Base-by-base conservation (phyloP, 192 early-diverging fungal species). In the Spinellus fusiger region DNA sequence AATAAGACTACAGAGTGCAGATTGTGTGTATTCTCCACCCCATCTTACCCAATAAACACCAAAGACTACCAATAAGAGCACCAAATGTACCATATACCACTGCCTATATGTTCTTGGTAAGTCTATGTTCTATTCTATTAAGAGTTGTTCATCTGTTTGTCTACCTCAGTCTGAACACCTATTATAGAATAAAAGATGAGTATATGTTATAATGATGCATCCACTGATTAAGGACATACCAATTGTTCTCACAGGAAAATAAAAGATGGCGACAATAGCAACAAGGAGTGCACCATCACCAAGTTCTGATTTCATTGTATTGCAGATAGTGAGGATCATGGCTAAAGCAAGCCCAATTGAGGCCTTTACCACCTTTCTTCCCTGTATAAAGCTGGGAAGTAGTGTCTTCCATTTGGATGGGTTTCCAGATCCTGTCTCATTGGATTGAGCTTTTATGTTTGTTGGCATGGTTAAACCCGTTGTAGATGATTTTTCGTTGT, bases 101-200 rank as follows among this genome's bases (percentile, higher is more conserved):
- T 23, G 51, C 51, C 62, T 58, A 59, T 48, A 26, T 31, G 15
- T 47, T 49, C 31, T 31, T 10, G 16, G 32, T 31, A n/a, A 49
- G 13, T 7, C 23, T 18, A 49, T 15, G n/a, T 26, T 48, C n/a
- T 1, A 23, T 32, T 59, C n/a, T 0, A 15, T 0, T 27, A 32
- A 32, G 23, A 8, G 31, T 13, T 0, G 5, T 1, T 23, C 26
- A 33, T 20, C 10, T 46, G 27, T 12, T 5, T 25, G 26, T 23
- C 28, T 64, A 70, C 68, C 68, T 70, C 68, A 4, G 51, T 54
- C 28, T 70, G 68, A 8, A 64, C 49, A 49, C 68, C 68, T 51
- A 49, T 1, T 46, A 22, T 27, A 23, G 49, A 31, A 34, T 46
- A 35, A 25, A 5, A 34, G 37, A 23, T 23, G 15, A 56, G 26